Evolutionary conservation across 2,329 filamentous ascomycete species (phyloP).

Genomic region (Penicillium sp.): DNA sequence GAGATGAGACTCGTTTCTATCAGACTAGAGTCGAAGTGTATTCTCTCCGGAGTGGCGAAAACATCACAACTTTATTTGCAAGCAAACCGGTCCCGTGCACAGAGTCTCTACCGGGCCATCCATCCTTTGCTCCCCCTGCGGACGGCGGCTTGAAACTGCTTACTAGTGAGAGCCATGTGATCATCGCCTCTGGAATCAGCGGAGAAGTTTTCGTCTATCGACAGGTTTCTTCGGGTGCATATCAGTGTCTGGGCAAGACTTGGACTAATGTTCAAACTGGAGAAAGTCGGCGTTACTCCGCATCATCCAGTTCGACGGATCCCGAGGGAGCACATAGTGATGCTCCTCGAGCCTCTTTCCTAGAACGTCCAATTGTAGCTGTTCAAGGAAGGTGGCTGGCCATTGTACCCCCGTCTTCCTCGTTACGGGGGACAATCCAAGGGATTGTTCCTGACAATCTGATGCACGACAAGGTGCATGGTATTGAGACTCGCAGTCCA

Average conservation of each 20-base stretch:
- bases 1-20: slow-evolving; percentile 46
- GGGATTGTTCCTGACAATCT: slow-evolving; percentile 37
- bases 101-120: slow-evolving; percentile 52
- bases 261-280: slow-evolving; percentile 76
- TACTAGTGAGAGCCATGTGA: slow-evolving; percentile 64
- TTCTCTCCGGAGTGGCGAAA: slow-evolving; percentile 68
- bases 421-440: slow-evolving; percentile 37
- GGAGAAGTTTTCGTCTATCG: slow-evolving; percentile 82
- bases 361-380: slow-evolving; percentile 39
- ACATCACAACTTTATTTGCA: slow-evolving; percentile 67
- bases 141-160: slow-evolving; percentile 68
- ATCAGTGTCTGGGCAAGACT: slow-evolving; percentile 74
- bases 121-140: slow-evolving; percentile 63
- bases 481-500: slow-evolving; percentile 40
- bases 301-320: slow-evolving; percentile 44
- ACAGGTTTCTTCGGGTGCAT: slow-evolving; percentile 31
- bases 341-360: slow-evolving; percentile 24
- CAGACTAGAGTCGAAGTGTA: slow-evolving; percentile 88
- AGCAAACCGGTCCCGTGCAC: slow-evolving; percentile 59
- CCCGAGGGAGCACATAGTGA: slow-evolving; percentile 40
- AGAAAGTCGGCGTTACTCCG: slow-evolving; percentile 41
- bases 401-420: slow-evolving; percentile 39
- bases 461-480: slow-evolving; percentile 34
- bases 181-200: slow-evolving; percentile 71
- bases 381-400: slow-evolving; percentile 46